Evolutionary conservation across 2,329 filamentous ascomycete species (phyloP).

Genomic region (Diaporthe sp.): DNA sequence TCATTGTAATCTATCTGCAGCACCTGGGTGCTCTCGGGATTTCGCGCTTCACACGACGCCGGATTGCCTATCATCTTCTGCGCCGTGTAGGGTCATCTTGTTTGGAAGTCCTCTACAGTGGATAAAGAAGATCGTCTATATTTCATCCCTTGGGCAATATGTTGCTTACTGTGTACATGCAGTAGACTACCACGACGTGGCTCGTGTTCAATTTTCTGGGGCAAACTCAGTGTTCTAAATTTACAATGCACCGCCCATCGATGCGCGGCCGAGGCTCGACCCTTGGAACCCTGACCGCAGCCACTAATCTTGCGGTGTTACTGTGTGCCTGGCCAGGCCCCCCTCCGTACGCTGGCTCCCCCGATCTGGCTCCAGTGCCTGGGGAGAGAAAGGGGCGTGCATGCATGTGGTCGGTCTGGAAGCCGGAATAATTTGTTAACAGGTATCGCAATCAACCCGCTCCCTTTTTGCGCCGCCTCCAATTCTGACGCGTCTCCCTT

Average conservation of each 20-base stretch:
- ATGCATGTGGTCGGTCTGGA: conserved; percentile 24
- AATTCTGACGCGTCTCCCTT: conserved; percentile 30
- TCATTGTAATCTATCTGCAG: too few relatives aligned
- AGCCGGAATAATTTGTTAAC: conserved; percentile 35
- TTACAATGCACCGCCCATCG: conserved; percentile 30
- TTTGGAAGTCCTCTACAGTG: too few relatives aligned
- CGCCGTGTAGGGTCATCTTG: background rate
- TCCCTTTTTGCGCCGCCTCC: conserved; percentile 29
- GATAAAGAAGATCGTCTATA: background rate
- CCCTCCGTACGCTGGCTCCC: background rate
- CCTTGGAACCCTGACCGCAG: background rate
- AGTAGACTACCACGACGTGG: background rate
- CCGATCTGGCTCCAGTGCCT: background rate
- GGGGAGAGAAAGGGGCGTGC: conserved; percentile 20
- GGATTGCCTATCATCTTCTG: background rate
- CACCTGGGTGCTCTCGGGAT: too few relatives aligned
- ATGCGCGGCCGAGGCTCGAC: conserved; percentile 11
- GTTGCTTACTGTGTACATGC: background rate
- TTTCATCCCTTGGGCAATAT: background rate
- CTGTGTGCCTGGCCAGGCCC: background rate
- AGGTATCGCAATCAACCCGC: conserved; percentile 31
- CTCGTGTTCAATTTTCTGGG: conserved; percentile 19
- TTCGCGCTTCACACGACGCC: background rate
- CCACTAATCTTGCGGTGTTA: conserved; percentile 15
- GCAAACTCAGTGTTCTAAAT: conserved; percentile 17